Evolutionary conservation across 768 basidiomycete species (phyloP).

Genomic region (Leucocoprinus leucothites): DNA sequence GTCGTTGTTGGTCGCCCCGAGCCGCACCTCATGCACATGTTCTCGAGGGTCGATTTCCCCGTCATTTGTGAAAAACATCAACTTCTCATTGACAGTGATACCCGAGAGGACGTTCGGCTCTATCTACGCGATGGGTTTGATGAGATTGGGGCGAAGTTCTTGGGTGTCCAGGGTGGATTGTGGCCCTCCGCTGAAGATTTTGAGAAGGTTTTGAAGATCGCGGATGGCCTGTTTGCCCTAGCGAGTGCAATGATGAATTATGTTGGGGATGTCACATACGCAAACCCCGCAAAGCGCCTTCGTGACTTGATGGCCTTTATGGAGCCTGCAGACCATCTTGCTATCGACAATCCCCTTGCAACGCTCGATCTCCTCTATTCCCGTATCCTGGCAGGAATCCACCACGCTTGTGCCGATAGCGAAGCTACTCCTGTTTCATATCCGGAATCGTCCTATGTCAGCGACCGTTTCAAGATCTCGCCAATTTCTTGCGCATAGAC

Average conservation of each 20-base stretch:
- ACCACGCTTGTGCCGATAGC: too few species aligned
- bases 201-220: neutral
- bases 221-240: neutral
- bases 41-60: neutral
- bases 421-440: too few species aligned
- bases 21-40: neutral
- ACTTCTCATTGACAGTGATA: neutral
- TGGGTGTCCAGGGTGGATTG: too few species aligned
- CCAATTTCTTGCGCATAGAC: too few species aligned
- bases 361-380: constrained; percentile 10
- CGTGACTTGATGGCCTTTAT: neutral
- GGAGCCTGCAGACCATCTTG: neutral
- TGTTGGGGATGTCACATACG: constrained; percentile 1
- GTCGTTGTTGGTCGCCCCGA: neutral
- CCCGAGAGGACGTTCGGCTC: neutral
- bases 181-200: neutral
- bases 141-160: neutral
- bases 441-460: too few species aligned
- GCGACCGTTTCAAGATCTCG: too few species aligned
- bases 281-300: neutral
- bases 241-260: constrained; percentile 7
- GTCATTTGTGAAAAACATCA: neutral
- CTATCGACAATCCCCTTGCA: constrained; percentile 1
- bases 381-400: neutral
- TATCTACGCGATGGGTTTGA: neutral